Base-by-base conservation (phyloP, 257 asterid genomes). In the Petunia axillaris region DNA sequence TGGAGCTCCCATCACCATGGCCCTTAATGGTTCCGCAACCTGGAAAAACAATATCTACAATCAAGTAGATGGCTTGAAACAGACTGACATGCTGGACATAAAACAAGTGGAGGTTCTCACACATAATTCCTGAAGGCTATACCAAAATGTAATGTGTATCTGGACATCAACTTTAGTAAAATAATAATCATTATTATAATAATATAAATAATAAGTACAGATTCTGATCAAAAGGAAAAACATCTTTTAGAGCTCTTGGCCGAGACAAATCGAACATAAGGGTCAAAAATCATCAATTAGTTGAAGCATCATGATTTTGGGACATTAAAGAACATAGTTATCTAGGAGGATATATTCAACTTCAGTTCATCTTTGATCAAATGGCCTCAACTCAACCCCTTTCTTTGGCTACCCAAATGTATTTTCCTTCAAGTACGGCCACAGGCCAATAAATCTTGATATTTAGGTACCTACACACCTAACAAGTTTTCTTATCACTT, bases 1-100 rank as follows among this genome's bases (percentile, higher is more conserved):
- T 75, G 99, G 99, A 88, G 99, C 98, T 80, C 99, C 99, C 97
- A 94, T 86, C 81, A 96, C 99, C 99, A 96, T 94, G 50, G 99
- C 91, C 90, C 99, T 90, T 84, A 96, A 85, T 73, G 99, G 99
- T 89, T 96, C 98, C 7, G 99, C 99, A 64, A 95, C 96, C 99
- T 95, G 87, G 79, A 52, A 71, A 40, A 37, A 35, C 59, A 71
- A 71, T n/a, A 11, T 48, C 77, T 10, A 11, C 59, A 71, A 60
- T 48, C 44, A 71, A 48, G 60, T 35, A 50, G 44, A 71, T 71
- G 62, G 35, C 44, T 50, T 71, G 81, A 70, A 82, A 50, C 3
- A 52, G 52, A 70, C 6, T 71, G 77, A 53, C 77, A 71, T 35
- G 43, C 43, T 3, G 4, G 50, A 63, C 40, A 43, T 35, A 62